phyloP scores from a whole-genome alignment of 2,329 filamentous ascomycete genomes.

The Dactylella cylindrospora region DNA sequence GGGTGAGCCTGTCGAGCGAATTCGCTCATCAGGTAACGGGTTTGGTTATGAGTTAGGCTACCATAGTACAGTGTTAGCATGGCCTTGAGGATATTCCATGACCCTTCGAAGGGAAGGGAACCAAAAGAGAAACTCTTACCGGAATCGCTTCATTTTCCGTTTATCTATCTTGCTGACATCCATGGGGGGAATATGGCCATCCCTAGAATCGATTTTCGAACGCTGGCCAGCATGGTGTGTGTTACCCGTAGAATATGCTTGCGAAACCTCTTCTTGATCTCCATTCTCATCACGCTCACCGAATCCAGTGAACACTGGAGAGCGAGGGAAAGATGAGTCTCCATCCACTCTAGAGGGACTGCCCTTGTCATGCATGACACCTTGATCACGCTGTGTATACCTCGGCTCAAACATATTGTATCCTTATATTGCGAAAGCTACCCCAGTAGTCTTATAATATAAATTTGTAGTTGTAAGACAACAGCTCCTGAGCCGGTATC shows the following conservation, averaged over 20 bases:
- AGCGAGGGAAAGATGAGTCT: slow-evolving; percentile 14
- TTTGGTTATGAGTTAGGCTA: slow-evolving; percentile 92
- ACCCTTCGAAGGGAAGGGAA: neutral
- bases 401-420: slow-evolving; percentile 37
- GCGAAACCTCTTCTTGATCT: slow-evolving; percentile 29
- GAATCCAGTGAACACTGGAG: slow-evolving; percentile 12
- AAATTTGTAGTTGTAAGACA: too few species aligned
- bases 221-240: slow-evolving; percentile 61
- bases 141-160: slow-evolving; percentile 69
- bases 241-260: slow-evolving; percentile 55
- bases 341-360: slow-evolving; percentile 1
- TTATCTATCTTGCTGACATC: slow-evolving; percentile 47
- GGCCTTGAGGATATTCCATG: slow-evolving; percentile 1
- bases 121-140: slow-evolving; percentile 56
- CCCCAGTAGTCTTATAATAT: too few species aligned
- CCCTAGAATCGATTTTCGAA: slow-evolving; percentile 58
- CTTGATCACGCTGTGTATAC: slow-evolving; percentile 22
- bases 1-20: slow-evolving; percentile 93
- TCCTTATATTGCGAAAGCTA: too few species aligned
- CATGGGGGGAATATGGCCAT: slow-evolving; percentile 32
- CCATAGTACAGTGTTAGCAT: neutral
- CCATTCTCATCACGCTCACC: slow-evolving; percentile 52
- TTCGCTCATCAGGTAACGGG: slow-evolving; percentile 95
- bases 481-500: too few species aligned
- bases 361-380: neutral